Base-by-base conservation (phyloP, 2,329 filamentous ascomycete species). In the Penicillium decumbens region DNA sequence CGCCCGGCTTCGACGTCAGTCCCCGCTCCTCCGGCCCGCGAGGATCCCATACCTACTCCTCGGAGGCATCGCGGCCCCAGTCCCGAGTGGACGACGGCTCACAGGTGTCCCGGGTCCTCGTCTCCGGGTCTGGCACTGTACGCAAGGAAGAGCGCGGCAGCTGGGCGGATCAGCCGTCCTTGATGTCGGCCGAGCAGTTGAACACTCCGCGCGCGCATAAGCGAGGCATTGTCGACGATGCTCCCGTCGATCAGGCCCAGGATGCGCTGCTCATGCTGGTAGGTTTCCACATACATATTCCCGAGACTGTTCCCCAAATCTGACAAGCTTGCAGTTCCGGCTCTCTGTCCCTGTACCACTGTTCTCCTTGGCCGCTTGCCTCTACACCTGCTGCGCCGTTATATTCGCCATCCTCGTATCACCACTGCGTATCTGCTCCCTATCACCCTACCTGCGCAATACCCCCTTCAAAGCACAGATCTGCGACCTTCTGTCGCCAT, bases 301-400 rank as follows among this genome's bases (percentile, higher is more conserved):
- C 7, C 6, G 20, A 18, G 33, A 13, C 5, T 18, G 9, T 2
- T 18, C 27, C 15, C 27, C 15, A 30, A 39, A 42, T 24, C 54
- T 60, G 53, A 62, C 50, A 35, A 29, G n/a, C 18, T 15, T 29
- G 41, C 49, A 78, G 77, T 71, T 81, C 56, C 80, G 76, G 59
- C 72, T 82, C 30, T 79, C 78, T 18, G 65, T 72, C 23, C 75
- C 80, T 13, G 77, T 79, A 55, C 77, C 78, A 10, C 60, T 81
- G 6, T 73, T 83, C 57, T 81, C 80, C 45, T 59, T 80, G 28
- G 62, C 75, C 53, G 77, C 80, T 55, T 71, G 74, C 33, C 50
- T 82, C 42, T 84, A 81, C 72, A 77, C 80, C 15, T 55, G 79
- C 48, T 67, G 78, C 54, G 73, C 77, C 12, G 58, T 81, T 39